These are phyloP conservation scores for Cercophora samala DNA, from an alignment of 495 filamentous ascomycete species.

Conservation along the genomic window DNA sequence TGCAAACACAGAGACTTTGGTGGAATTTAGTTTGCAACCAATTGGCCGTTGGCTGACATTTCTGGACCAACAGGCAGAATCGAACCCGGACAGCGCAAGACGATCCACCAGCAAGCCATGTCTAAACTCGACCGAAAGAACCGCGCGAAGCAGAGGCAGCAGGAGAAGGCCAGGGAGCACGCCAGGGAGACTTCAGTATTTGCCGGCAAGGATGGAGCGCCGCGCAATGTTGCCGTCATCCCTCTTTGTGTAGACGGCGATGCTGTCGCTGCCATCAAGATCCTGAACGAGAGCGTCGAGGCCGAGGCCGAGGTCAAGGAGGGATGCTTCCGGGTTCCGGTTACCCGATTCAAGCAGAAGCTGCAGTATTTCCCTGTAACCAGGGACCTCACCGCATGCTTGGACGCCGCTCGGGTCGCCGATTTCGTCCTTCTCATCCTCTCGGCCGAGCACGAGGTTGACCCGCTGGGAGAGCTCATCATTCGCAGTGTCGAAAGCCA, in stretches of 20 bases:
- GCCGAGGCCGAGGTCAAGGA: constrained; percentile 64
- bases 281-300: constrained; percentile 75
- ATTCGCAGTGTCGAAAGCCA: constrained; percentile 85
- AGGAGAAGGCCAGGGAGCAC: constrained; percentile 75
- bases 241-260: constrained; percentile 74
- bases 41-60: constrained; percentile 2
- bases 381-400: constrained; percentile 64
- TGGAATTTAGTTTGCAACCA: no score
- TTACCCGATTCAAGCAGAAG: constrained; percentile 92
- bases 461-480: constrained; percentile 74
- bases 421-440: constrained; percentile 86
- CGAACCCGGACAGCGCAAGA: constrained; percentile 68
- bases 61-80: constrained; percentile 37
- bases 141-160: constrained; percentile 82
- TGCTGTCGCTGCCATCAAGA: constrained; percentile 59
- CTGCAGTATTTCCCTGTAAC: constrained; percentile 74
- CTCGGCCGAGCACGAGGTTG: constrained; percentile 77
- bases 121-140: constrained; percentile 93
- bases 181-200: constrained; percentile 74
- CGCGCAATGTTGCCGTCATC: constrained; percentile 86
- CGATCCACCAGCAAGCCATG: constrained; percentile 93
- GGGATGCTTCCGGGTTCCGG: constrained; percentile 56
- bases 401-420: constrained; percentile 84
- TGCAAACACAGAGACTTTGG: background rate
- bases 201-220: constrained; percentile 75